Percentiles rank a stretch among this genome's conserved stretches.
Evolutionary conservation across 768 basidiomycete genomes (phyloP).

Genomic region (Trametes sanguinea): DNA sequence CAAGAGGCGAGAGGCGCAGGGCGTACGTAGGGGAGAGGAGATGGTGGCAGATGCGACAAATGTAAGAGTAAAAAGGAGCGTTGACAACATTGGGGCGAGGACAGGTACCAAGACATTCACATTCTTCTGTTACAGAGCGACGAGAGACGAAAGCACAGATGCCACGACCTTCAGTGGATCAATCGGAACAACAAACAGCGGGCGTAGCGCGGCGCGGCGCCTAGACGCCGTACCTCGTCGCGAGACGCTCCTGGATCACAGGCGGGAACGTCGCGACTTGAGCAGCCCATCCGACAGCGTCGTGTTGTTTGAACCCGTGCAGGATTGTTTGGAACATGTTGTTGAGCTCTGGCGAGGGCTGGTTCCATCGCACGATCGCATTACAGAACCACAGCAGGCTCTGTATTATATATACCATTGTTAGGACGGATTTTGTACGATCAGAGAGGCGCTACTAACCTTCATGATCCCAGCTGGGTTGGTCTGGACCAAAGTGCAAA

Average conservation of each 20-base stretch:
- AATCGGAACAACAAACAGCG: neutral
- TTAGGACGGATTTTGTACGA: too few species aligned
- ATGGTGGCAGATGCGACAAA: slow-evolving; percentile 10
- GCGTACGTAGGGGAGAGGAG: neutral
- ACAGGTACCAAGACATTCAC: slow-evolving; percentile 20
- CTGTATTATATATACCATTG: slow-evolving; percentile 42
- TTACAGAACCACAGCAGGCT: slow-evolving; percentile 98
- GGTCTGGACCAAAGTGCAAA: slow-evolving; percentile 92
- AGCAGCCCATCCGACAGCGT: slow-evolving; percentile 81
- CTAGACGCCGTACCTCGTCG: slow-evolving; percentile 79
- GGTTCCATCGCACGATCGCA: slow-evolving; percentile 93
- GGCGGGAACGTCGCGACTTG: slow-evolving; percentile 86
- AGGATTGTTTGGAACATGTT: slow-evolving; percentile 92
- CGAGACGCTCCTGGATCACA: slow-evolving; percentile 83
- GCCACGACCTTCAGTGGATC: neutral
- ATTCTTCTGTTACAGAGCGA: slow-evolving; percentile 21
- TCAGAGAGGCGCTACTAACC: slow-evolving; percentile 41
- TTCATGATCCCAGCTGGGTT: slow-evolving; percentile 94
- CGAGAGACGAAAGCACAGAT: slow-evolving; percentile 6
- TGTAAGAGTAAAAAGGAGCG: slow-evolving; percentile 16
- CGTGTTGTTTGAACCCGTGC: slow-evolving; percentile 86
- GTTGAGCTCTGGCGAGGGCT: slow-evolving; percentile 89
- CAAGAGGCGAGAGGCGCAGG: too few species aligned
- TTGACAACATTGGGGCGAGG: slow-evolving; percentile 22
- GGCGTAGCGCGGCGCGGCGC: neutral